Conservation (phyloP, 805 yeast genomes). For the Pichia rugopelliculosa region DNA sequence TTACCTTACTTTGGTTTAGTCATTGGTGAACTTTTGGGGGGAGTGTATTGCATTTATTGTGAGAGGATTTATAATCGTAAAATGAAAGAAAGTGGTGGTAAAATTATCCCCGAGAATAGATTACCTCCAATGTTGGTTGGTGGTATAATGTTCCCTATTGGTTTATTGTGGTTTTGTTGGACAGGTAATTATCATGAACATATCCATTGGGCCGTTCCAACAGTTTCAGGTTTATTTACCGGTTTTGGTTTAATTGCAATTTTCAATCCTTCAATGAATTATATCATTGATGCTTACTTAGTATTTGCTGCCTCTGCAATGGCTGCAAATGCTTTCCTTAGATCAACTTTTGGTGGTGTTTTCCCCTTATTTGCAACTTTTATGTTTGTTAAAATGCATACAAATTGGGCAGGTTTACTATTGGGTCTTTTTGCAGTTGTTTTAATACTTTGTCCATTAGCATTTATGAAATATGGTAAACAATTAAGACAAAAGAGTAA, state of each 20-base stretch:
- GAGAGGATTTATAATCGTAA: conserved; percentile 48
- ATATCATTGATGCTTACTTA: conserved; percentile 65
- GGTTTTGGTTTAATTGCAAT: conserved; percentile 65
- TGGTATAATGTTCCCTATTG: conserved; percentile 62
- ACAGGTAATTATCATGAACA: conserved; percentile 64
- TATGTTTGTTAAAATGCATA: conserved; percentile 63
- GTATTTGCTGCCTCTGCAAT: conserved; percentile 71
- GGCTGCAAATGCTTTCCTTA: conserved; percentile 64
- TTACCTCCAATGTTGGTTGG: conserved; percentile 71
- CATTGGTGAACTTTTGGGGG: conserved; percentile 60
- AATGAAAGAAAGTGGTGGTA: conserved; percentile 46
- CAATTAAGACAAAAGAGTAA: conserved; percentile 49
- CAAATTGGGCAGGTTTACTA: conserved; percentile 73
- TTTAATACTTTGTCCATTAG: conserved; percentile 61
- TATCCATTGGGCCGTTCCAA: conserved; percentile 81
- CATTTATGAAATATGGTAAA: conserved; percentile 55
- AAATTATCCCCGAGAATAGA: conserved; percentile 72
- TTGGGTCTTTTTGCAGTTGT: conserved; percentile 53
- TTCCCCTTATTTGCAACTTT: conserved; percentile 52
- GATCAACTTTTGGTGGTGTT: conserved; percentile 58
- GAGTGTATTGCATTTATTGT: conserved; percentile 40
- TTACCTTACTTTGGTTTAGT: conserved; percentile 76
- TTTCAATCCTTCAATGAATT: conserved; percentile 63
- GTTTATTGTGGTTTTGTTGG: conserved; percentile 86
- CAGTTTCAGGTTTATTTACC: conserved; percentile 53